Conservation (phyloP, 352 stramenopile species). For the Globisporangium ultimum region DNA sequence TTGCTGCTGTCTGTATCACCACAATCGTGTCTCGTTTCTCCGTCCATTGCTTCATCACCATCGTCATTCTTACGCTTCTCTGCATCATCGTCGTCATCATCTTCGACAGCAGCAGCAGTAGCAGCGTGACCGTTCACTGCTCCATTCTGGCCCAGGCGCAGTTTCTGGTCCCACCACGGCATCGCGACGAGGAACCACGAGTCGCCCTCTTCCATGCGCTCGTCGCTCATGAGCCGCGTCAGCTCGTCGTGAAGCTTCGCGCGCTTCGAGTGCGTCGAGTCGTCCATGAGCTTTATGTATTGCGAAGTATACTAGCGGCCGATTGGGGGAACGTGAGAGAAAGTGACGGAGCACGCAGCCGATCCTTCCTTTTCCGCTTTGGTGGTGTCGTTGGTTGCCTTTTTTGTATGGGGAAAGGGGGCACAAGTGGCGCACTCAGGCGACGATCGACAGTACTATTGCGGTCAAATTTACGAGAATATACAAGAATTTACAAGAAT, state of each 20-base stretch:
- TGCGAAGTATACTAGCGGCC: too few species aligned
- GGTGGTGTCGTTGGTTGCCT: not conserved
- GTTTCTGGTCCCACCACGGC: constrained; percentile 49
- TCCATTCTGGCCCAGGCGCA: constrained; percentile 12
- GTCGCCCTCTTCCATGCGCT: constrained; percentile 44
- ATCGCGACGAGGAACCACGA: constrained; percentile 58
- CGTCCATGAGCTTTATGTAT: too few species aligned
- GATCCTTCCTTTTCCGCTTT: not conserved
- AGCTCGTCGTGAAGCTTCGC: constrained; percentile 15
- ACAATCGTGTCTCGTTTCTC: not conserved
- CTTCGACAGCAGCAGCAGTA: constrained; percentile 13
- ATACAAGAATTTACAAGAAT: too few species aligned
- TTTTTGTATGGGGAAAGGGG: too few species aligned
- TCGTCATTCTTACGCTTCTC: constrained; percentile 4
- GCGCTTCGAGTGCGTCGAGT: not conserved
- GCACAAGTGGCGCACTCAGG: too few species aligned
- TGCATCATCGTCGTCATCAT: constrained; percentile 7
- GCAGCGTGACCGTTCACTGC: not conserved
- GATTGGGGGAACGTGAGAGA: not conserved
- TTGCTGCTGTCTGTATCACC: not conserved
- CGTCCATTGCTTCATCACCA: constrained; percentile 12
- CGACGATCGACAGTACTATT: too few species aligned
- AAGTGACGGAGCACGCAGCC: not conserved
- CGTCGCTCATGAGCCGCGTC: constrained; percentile 21
- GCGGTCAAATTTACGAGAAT: too few species aligned